Conservation (phyloP, 345 rosid species). For the Arabidopsis thaliana region DNA sequence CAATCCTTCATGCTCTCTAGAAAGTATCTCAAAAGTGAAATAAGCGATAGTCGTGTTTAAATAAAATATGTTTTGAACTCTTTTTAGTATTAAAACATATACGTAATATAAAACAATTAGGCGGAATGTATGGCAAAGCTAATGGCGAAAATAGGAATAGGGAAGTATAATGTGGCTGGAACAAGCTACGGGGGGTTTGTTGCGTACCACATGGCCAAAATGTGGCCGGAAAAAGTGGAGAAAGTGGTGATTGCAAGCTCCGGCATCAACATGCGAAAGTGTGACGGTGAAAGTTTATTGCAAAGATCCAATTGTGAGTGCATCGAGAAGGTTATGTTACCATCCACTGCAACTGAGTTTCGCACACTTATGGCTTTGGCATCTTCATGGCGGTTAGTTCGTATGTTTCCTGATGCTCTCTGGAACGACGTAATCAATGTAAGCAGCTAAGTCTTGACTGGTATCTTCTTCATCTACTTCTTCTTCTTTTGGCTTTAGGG, state of each 20-base stretch:
- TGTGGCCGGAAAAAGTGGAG: slow-evolving; percentile 72
- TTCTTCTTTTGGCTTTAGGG: background rate
- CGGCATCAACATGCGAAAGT: slow-evolving; percentile 63
- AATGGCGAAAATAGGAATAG: slow-evolving; percentile 55
- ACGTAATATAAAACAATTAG: slow-evolving; percentile 29
- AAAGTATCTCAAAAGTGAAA: too few species aligned
- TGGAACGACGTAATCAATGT: slow-evolving; percentile 64
- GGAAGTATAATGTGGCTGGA: slow-evolving; percentile 62
- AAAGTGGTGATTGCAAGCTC: slow-evolving; percentile 92
- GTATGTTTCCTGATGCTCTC: slow-evolving; percentile 62
- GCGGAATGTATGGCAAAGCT: slow-evolving; percentile 62
- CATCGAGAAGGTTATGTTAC: slow-evolving; percentile 71
- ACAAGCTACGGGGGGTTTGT: slow-evolving; percentile 97
- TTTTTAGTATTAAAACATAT: slow-evolving; percentile 14
- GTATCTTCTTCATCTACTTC: background rate
- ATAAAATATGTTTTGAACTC: background rate
- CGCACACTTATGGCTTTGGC: slow-evolving; percentile 61
- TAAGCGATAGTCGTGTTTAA: background rate
- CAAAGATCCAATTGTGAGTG: slow-evolving; percentile 55
- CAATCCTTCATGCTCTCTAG: background rate
- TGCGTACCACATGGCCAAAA: slow-evolving; percentile 74
- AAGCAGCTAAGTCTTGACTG: slow-evolving; percentile 34
- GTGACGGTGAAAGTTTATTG: slow-evolving; percentile 56
- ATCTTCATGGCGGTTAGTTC: slow-evolving; percentile 38
- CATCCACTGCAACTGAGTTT: slow-evolving; percentile 63